Percentiles rank a stretch among this genome's conserved stretches.
Conservation (phyloP, 139 green algal genomes). For the Chlamydomonas asymmetrica region DNA sequence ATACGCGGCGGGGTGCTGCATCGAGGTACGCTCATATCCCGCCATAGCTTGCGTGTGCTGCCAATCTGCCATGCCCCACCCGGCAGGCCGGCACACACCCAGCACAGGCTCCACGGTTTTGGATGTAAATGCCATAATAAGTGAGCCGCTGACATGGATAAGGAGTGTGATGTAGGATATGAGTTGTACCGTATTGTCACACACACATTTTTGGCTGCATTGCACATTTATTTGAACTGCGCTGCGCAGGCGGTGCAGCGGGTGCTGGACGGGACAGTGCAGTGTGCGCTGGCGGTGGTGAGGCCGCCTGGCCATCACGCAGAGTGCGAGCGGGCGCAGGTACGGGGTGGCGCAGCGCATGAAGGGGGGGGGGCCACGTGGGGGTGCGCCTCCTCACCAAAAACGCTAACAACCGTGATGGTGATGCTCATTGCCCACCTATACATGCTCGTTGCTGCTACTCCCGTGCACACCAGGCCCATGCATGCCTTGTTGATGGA, state of each 20-base stretch:
- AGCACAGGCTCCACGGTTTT: neutral
- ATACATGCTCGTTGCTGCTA: too few relatives aligned
- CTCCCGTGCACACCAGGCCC: too few relatives aligned
- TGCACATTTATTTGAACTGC: neutral
- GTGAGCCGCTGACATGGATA: too few relatives aligned
- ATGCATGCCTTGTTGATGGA: too few relatives aligned
- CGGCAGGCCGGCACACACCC: too few relatives aligned
- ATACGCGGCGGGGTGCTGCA: conserved; percentile 43
- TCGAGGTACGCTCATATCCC: conserved; percentile 28
- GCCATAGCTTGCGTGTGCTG: neutral
- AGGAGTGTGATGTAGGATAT: neutral
- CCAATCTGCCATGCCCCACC: neutral
- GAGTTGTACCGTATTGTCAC: neutral
- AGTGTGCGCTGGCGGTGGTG: conserved; percentile 62
- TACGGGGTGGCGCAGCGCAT: too few relatives aligned
- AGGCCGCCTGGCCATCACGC: conserved; percentile 85
- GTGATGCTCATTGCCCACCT: too few relatives aligned
- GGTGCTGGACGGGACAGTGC: conserved; percentile 37
- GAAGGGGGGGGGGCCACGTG: too few relatives aligned
- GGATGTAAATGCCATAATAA: neutral
- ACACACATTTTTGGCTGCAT: neutral
- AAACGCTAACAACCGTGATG: too few relatives aligned
- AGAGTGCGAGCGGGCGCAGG: conserved; percentile 60
- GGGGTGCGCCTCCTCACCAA: too few relatives aligned
- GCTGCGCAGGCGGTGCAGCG: conserved; percentile 27